Base-by-base conservation (phyloP, 2,329 filamentous ascomycete genomes). In the Paramyrothecium sp. region DNA sequence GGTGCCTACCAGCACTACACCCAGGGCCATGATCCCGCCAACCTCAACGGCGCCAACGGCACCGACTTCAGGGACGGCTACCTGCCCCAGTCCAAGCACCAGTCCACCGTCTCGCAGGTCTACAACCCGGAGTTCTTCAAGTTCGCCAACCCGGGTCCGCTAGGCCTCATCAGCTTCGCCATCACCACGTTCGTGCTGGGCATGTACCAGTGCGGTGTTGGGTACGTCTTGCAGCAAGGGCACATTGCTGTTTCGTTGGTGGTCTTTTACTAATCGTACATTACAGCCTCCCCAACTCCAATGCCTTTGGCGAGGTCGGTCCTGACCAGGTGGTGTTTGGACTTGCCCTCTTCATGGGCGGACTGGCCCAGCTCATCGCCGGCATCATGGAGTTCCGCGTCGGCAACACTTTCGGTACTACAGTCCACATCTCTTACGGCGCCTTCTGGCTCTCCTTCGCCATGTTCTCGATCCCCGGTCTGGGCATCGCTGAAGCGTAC, bases 351-450 rank as follows among this genome's bases (percentile, higher is more conserved):
- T 74, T 73, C 54, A 89, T 89, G 69, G 87, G 87, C 69, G 87
- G 87, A 57, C 75, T 88, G 8, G 81, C 89, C n/a, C 87, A 90
- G 70, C 74, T 89, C 67, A 74, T 89, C 54, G 85, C 86, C 51
- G 87, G 87, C 66, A 88, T 90, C 23, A 75, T 78, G 71, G 71
- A 78, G 61, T 78, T 78, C 58, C 69, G 70, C 13, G 75, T 84
- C 11, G 84, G 84, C n/a, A 87, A 86, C 73, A 86, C 83, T 12
- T 86, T 86, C 54, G 84, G 83, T 75, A 82, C 82, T 30, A 86
- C 83, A 7, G 81, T 85, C 10, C 81, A 86, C 58, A 82, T 80
- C 47, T 84, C 81, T 3, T 87, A 86, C 66, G 83, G 83, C 57
- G 82, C 83, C 58, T 87, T 87, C 74, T 87, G 83, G 84, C 77